phyloP scores from a whole-genome alignment of 495 filamentous ascomycete species.

The Penicillium psychrofluorescens region DNA sequence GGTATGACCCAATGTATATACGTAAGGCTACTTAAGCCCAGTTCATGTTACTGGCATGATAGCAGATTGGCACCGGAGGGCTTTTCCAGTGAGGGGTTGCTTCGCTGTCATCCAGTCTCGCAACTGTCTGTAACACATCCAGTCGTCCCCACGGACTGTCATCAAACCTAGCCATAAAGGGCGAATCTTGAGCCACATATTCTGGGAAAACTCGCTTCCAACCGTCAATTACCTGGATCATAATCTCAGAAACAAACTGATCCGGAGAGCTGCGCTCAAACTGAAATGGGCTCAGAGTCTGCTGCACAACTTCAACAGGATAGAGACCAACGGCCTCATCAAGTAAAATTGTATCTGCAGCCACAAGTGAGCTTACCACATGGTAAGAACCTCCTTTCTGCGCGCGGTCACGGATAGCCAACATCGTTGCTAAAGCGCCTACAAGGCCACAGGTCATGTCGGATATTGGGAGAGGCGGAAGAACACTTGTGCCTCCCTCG shows the following conservation, averaged over 20 bases:
- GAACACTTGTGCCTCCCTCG: conserved; percentile 53
- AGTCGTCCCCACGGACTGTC: conserved; percentile 13
- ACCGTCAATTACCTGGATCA: conserved; percentile 19
- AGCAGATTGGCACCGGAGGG: conserved; percentile 19
- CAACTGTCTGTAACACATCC: conserved; percentile 18
- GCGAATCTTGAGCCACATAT: conserved; percentile 14
- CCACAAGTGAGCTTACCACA: conserved; percentile 18
- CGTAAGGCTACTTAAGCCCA: conserved; percentile 3
- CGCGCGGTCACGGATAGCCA: conserved; percentile 26
- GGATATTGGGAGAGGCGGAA: conserved; percentile 64
- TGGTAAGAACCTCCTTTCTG: conserved; percentile 21
- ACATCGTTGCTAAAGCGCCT: conserved; percentile 47
- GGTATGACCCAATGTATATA: no score
- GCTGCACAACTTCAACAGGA: conserved; percentile 9
- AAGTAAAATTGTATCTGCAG: conserved; percentile 12
- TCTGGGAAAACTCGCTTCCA: conserved; percentile 20
- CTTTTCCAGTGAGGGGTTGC: conserved; percentile 17
- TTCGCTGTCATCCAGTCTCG: conserved; percentile 12
- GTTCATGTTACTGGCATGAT: conserved; percentile 9
- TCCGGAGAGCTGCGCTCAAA: conserved; percentile 8
- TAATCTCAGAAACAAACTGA: conserved; percentile 23
- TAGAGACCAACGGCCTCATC: conserved; percentile 20
- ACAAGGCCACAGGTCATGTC: conserved; percentile 60
- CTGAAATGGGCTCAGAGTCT: conserved; percentile 5
- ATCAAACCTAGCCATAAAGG: conserved; percentile 21